A percentile compares a stretch with the other conserved stretches of the same genome.
Evolutionary conservation across 345 rosid genomes (phyloP).

Genomic region (Boechera retrofracta): DNA sequence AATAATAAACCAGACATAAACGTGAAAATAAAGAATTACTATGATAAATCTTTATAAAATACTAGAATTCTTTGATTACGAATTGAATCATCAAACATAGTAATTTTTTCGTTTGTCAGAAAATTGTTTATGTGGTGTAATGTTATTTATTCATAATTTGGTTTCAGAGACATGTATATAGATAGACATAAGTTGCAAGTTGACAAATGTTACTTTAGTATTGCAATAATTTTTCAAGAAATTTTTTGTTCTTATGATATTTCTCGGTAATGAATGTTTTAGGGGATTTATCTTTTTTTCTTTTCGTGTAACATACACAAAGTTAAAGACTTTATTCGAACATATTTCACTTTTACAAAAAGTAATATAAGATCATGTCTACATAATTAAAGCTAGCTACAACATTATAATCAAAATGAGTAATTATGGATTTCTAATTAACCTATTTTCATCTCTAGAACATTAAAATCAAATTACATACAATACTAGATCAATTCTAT

Average conservation of each 20-base stretch:
- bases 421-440: not conserved
- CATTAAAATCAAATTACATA: not conserved
- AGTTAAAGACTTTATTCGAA: constrained; percentile 31
- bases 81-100: not conserved
- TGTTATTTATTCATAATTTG: not conserved
- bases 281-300: constrained; percentile 25
- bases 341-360: constrained; percentile 1
- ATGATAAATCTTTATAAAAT: not conserved
- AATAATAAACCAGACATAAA: not conserved
- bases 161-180: not conserved
- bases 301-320: constrained; percentile 35
- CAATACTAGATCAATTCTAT: not conserved
- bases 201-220: not conserved
- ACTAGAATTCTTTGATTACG: not conserved
- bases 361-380: not conserved
- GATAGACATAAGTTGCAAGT: not conserved
- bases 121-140: not conserved
- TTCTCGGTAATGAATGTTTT: not conserved
- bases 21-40: not conserved
- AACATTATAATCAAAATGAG: not conserved
- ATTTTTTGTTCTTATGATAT: not conserved
- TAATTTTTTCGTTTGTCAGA: not conserved
- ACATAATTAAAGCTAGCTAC: not conserved
- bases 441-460: not conserved
- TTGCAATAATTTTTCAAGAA: constrained; percentile 10